Percentiles rank a stretch among this genome's conserved stretches.
Evolutionary conservation across 2,329 filamentous ascomycete species (phyloP).

Genomic region (Colletotrichum sojae): DNA sequence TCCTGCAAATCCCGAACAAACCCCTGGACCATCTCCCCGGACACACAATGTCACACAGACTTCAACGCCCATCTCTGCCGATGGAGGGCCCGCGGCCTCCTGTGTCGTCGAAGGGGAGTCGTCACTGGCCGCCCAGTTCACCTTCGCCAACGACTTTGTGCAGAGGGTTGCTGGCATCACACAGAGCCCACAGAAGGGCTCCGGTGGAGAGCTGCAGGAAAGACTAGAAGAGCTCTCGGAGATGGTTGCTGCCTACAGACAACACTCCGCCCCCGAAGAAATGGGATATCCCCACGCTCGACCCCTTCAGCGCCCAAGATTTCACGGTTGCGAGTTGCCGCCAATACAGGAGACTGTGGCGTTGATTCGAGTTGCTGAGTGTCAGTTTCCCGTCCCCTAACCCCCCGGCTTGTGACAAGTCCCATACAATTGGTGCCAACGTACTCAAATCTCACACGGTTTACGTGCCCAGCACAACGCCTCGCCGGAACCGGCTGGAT

Average conservation of each 20-base stretch:
- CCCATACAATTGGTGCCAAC: neutral
- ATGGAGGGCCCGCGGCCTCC: slow-evolving; percentile 38
- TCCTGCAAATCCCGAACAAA: neutral
- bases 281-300: slow-evolving; percentile 45
- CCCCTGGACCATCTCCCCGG: neutral
- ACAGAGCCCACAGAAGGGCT: neutral
- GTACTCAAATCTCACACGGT: neutral
- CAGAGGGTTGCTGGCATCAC: slow-evolving; percentile 52
- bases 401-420: neutral
- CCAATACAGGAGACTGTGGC: neutral
- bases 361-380: neutral
- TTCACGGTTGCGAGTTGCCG: slow-evolving; percentile 20
- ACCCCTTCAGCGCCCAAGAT: slow-evolving; percentile 1
- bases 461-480: neutral
- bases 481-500: slow-evolving; percentile 45
- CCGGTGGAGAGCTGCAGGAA: neutral
- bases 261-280: slow-evolving; percentile 44
- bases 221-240: neutral
- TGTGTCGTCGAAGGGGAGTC: slow-evolving; percentile 58
- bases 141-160: slow-evolving; percentile 61
- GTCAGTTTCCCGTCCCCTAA: neutral
- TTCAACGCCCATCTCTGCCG: slow-evolving; percentile 40
- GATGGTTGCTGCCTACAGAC: slow-evolving; percentile 43
- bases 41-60: neutral
- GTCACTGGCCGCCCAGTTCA: slow-evolving; percentile 60